Evolutionary conservation across 2,329 filamentous ascomycete genomes (phyloP).

Genomic region (Sclerotinia borealis): DNA sequence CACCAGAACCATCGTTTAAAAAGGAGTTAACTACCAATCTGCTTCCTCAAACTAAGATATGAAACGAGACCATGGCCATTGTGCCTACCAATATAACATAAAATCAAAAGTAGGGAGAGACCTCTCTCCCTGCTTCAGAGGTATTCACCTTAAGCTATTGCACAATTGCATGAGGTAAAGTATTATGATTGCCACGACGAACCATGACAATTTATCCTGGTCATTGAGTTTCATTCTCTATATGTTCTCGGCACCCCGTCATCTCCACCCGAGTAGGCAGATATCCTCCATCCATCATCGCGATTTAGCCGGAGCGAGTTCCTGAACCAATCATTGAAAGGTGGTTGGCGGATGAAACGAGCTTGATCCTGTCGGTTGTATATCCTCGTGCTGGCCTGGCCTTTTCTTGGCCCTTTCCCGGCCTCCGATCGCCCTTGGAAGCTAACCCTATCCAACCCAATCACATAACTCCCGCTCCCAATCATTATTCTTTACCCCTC

Average conservation of each 20-base stretch:
- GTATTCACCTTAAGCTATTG: background rate
- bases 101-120: background rate
- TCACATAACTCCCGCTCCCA: background rate
- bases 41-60: background rate
- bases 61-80: background rate
- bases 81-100: background rate
- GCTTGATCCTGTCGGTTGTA: slow-evolving; percentile 76
- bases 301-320: slow-evolving; percentile 99
- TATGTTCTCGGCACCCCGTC: slow-evolving; percentile 80
- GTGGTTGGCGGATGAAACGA: slow-evolving; percentile 75
- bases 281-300: slow-evolving; percentile 62
- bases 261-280: slow-evolving; percentile 51
- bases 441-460: background rate
- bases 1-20: background rate
- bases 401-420: background rate
- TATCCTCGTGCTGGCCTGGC: slow-evolving; percentile 5
- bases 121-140: background rate
- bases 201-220: slow-evolving; percentile 36
- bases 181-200: slow-evolving; percentile 30
- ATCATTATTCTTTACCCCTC: background rate
- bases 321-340: slow-evolving; percentile 77
- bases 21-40: background rate
- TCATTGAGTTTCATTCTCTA: slow-evolving; percentile 55
- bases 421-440: background rate
- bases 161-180: slow-evolving; percentile 4